Evolutionary conservation across 257 asterid species (phyloP).

Genomic region (Forsythia viridissima): DNA sequence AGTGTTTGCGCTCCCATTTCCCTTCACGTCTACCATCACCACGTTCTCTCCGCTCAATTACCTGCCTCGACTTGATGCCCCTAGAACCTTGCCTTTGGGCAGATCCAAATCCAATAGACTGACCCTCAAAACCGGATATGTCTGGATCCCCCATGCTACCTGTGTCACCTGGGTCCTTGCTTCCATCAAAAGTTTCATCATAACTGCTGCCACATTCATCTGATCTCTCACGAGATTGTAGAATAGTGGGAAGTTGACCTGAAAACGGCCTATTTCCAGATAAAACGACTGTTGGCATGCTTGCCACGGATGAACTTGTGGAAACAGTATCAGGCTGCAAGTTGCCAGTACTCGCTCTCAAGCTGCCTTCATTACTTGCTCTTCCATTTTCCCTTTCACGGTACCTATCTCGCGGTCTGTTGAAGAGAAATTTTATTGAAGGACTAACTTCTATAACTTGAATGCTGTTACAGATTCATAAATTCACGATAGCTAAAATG

Average conservation of each 20-base stretch:
- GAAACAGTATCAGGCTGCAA: slow-evolving; percentile 42
- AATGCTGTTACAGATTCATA: neutral
- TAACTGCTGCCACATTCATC: slow-evolving; percentile 78
- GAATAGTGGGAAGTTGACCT: slow-evolving; percentile 70
- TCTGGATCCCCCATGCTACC: slow-evolving; percentile 91
- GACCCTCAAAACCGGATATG: slow-evolving; percentile 70
- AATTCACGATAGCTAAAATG: neutral
- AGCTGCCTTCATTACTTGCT: slow-evolving; percentile 56
- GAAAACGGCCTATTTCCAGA: slow-evolving; percentile 67
- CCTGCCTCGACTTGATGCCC: slow-evolving; percentile 79
- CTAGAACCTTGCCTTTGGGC: slow-evolving; percentile 70
- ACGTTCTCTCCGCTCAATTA: slow-evolving; percentile 82
- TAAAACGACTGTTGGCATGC: slow-evolving; percentile 46
- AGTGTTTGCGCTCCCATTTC: slow-evolving; percentile 97
- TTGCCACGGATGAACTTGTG: slow-evolving; percentile 29
- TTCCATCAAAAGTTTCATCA: slow-evolving; percentile 82
- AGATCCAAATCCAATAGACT: slow-evolving; percentile 42
- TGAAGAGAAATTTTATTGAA: slow-evolving; percentile 18
- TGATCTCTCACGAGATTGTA: slow-evolving; percentile 79
- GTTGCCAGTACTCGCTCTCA: slow-evolving; percentile 52
- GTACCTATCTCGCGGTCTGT: slow-evolving; percentile 71
- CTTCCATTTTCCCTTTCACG: slow-evolving; percentile 84
- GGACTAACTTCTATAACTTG: neutral
- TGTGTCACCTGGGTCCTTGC: slow-evolving; percentile 82
- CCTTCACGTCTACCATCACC: slow-evolving; percentile 92